Base-by-base conservation (phyloP, 2,329 filamentous ascomycete species). In the Arthrobotrys musiformis region DNA sequence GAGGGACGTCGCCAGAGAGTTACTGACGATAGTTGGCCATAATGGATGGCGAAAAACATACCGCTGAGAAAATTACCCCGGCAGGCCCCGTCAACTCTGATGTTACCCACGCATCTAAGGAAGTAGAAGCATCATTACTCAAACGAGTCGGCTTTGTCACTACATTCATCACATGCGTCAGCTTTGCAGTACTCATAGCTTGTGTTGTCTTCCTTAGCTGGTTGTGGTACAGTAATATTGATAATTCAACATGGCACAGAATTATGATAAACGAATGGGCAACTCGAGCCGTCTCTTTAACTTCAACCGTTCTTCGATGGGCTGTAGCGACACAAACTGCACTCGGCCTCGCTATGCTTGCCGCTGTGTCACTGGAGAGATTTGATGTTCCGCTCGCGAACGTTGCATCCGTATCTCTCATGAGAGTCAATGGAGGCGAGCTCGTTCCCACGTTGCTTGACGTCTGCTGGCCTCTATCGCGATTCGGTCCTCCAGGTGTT, bases 381-480 rank as follows among this genome's bases (percentile, higher is more conserved):
- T 70, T 50, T 15, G 66, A 70, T 22, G 66, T 70, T 42, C 66
- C 66, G 26, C 33, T 70, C n/a, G 40, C 40, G n/a, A 61, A 37
- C 11, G 52, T 24, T 6, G 66, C 54, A 15, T 13, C 50, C n/a
- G 54, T 62, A 26, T 70, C 66, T 22, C 37, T 62, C 6, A 70
- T 70, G 66, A 61, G 54, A 37, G 64, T 61, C n/a, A 70, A 61
- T n/a, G 66, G 66, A 28, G 66, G 30, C 8, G 42, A 42, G n/a
- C 52, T 70, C 19, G 9, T 62, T 15, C 28, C 24, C 52, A 70
- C 52, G 19, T 50, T 70, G 33, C 30, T 61, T 4, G 42, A 70
- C 15, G 42, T 70, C 30, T 70, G 66, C 19, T 52, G 24, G 44
- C 66, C 66, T 5, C 17, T 70, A 42, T 52, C 40, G 13, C 44